Conservation (phyloP, 352 stramenopile species). For the Pythium coloratum region DNA sequence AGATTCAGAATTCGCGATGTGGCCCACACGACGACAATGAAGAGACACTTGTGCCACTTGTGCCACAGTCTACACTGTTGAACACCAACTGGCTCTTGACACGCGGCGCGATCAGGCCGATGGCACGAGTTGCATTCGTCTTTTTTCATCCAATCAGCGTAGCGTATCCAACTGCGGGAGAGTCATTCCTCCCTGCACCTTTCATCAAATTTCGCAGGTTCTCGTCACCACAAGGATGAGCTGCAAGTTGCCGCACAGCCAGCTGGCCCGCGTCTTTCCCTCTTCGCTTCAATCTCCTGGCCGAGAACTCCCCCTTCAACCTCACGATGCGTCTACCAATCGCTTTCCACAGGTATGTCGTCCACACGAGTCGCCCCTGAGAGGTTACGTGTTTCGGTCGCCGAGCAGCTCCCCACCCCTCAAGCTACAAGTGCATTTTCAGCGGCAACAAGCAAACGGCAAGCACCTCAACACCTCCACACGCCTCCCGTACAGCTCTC, state of each 20-base stretch:
- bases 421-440: slow-evolving; percentile 12
- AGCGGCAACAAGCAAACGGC: slow-evolving; percentile 9
- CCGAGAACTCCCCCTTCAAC: neutral
- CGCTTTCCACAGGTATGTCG: slow-evolving; percentile 15
- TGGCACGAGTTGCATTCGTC: slow-evolving; percentile 12
- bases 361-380: slow-evolving; percentile 1
- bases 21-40: neutral
- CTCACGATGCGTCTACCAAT: neutral
- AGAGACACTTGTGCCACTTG: neutral
- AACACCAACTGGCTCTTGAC: slow-evolving; percentile 22
- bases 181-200: slow-evolving; percentile 19
- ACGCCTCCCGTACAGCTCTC: neutral
- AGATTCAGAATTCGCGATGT: neutral
- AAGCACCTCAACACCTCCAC: neutral
- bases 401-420: slow-evolving; percentile 8
- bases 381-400: slow-evolving; percentile 26
- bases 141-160: slow-evolving; percentile 21
- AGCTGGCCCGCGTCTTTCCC: neutral
- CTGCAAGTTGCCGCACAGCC: slow-evolving; percentile 1
- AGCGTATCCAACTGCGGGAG: slow-evolving; percentile 19
- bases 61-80: neutral
- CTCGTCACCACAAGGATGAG: neutral
- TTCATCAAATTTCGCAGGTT: slow-evolving; percentile 15
- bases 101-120: slow-evolving; percentile 26
- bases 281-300: neutral